These are phyloP conservation scores for Blastocystis sp. DNA, from an alignment of 352 stramenopile genomes.

Conservation along the genomic window DNA sequence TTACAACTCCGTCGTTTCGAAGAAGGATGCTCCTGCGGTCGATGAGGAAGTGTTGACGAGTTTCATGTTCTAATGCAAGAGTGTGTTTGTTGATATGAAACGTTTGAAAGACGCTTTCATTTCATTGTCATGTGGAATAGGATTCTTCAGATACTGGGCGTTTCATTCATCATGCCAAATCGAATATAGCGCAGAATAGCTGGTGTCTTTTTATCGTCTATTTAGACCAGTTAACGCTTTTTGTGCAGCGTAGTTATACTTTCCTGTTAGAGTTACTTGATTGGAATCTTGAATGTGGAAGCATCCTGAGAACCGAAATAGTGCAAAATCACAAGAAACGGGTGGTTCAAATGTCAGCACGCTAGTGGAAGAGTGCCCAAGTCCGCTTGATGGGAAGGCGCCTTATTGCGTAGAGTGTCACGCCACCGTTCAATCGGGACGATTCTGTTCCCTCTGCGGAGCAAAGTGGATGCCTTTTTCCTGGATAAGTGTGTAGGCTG, in stretches of 20 bases:
- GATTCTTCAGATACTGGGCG: not conserved
- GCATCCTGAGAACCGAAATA: not conserved
- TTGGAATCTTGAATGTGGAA: conserved; percentile 39
- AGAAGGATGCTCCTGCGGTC: not conserved
- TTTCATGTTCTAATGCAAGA: not conserved
- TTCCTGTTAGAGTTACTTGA: not conserved
- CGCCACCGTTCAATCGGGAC: not conserved
- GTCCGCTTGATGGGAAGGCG: not conserved
- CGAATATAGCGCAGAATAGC: not conserved
- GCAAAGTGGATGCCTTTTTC: not conserved
- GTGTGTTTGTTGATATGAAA: not conserved
- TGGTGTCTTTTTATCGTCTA: conserved; percentile 21
- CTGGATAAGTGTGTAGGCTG: not conserved
- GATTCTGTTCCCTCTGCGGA: not conserved
- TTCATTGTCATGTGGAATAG: no score
- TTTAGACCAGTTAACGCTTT: conserved; percentile 22
- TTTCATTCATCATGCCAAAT: not conserved
- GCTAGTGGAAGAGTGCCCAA: not conserved
- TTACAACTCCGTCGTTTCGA: conserved; percentile 5
- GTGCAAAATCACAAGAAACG: not conserved
- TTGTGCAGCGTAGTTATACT: not conserved
- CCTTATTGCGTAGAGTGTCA: conserved; percentile 31
- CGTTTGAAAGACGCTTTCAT: no score
- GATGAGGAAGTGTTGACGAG: not conserved
- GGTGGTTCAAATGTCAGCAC: not conserved